phyloP scores from a whole-genome alignment of 179 eudicot genomes.

The Beta corolliflora region DNA sequence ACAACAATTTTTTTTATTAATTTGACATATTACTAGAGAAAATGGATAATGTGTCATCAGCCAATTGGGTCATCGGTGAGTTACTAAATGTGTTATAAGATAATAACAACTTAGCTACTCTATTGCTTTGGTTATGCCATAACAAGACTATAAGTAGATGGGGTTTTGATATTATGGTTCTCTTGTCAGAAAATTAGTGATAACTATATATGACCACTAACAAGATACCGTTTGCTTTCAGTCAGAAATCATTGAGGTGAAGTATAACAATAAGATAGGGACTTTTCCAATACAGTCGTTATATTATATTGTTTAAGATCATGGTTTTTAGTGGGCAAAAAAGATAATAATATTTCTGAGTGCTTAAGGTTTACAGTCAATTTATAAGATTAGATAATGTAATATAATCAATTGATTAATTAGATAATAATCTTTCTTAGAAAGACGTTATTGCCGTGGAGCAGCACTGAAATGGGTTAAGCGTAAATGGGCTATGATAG shows the following conservation, averaged over 20 bases:
- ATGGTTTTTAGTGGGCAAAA: neutral
- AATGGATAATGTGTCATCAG: slow-evolving; percentile 12
- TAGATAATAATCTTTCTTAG: too few relatives aligned
- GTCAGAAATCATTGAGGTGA: slow-evolving; percentile 24
- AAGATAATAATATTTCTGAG: neutral
- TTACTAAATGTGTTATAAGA: slow-evolving; percentile 22
- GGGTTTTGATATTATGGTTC: slow-evolving; percentile 22
- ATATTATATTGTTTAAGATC: slow-evolving; percentile 3
- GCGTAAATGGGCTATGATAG: too few relatives aligned
- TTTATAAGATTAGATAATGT: neutral
- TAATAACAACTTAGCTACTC: slow-evolving; percentile 33
- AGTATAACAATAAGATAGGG: slow-evolving; percentile 26
- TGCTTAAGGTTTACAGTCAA: slow-evolving; percentile 3
- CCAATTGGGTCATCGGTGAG: slow-evolving; percentile 15
- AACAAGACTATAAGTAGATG: neutral
- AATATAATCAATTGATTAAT: neutral
- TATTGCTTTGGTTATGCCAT: neutral
- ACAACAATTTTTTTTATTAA: too few relatives aligned
- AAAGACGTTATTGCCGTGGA: too few relatives aligned
- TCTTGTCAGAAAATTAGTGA: slow-evolving; percentile 31
- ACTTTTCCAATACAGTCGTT: slow-evolving; percentile 5
- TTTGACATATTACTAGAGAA: neutral
- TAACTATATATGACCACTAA: slow-evolving; percentile 33
- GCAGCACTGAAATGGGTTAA: too few relatives aligned
- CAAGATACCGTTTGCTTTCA: slow-evolving; percentile 25